Base-by-base conservation (phyloP, 495 filamentous ascomycete species). In the Podospora tetraspora region DNA sequence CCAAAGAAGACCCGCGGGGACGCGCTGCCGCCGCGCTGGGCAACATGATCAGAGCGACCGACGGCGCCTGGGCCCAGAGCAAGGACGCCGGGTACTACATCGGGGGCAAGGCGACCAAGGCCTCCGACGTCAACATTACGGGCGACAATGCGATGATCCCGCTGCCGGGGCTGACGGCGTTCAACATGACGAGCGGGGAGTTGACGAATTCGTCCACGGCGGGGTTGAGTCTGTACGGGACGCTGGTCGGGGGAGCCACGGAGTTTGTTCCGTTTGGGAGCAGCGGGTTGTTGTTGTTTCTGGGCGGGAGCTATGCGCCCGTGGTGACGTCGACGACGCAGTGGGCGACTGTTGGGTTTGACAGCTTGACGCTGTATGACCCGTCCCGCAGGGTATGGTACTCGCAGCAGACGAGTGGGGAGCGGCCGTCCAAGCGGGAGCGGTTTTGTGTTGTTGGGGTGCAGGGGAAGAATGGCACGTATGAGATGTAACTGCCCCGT, bases 261-360 rank as follows among this genome's bases (percentile, higher is more conserved):
- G 67, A 79, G 22, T 77, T 66, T 57, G 66, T 81, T 13, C 78
- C 79, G 1, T 79, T 78, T 56, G 79, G 78, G 5, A 66, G 71
- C 5, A 76, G 74, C 22, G 79, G 78, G 0, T 52, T 76, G n/a
- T 25, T 81, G 12, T 21, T 79, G 7, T 73, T 79, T 21, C 63
- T 81, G 1, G 73, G 74, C 9, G 79, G 79, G 1, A 70, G 65
- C 8, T 70, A 77, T 62, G 60, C 72, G 22, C 69, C 75, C 7
- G 67, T 75, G 25, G 67, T 24, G 3, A 65, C 63, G 22, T 58
- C 43, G 13, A 61, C 25, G 19, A 37, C 71, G 21, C 66, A 57
- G 3, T 71, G 67, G 37, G 65, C 69, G 13, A 59, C 60, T 16
- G 12, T 72, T 22, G 67, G n/a, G 58, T 79, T 75, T 70, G 73